phyloP scores from a whole-genome alignment of 805 yeast genomes.

The Huiozyma sinensis region DNA sequence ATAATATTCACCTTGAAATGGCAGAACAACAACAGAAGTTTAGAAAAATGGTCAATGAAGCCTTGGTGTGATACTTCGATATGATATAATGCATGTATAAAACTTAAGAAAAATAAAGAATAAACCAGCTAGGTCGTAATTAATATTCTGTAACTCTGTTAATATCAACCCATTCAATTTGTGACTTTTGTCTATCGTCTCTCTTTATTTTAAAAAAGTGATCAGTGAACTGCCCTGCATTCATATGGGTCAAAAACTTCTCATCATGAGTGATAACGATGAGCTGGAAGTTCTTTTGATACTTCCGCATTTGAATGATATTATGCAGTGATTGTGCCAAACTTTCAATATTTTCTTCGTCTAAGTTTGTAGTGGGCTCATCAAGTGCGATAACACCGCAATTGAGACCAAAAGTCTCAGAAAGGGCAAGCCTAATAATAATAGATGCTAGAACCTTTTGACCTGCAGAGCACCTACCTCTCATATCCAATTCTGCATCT shows the following conservation, averaged over 20 bases:
- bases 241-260: constrained; percentile 73
- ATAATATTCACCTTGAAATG: constrained; percentile 24
- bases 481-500: constrained; percentile 88
- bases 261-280: constrained; percentile 97
- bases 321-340: constrained; percentile 69
- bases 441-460: constrained; percentile 92
- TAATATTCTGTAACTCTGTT: constrained; percentile 25
- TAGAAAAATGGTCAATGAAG: constrained; percentile 7
- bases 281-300: constrained; percentile 82
- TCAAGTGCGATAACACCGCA: constrained; percentile 95
- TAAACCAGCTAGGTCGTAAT: neutral
- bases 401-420: constrained; percentile 89
- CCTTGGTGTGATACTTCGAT: neutral
- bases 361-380: constrained; percentile 96
- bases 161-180: constrained; percentile 50
- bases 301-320: constrained; percentile 63
- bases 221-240: constrained; percentile 76
- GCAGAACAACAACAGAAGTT: constrained; percentile 28
- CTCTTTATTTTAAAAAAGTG: constrained; percentile 75
- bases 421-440: constrained; percentile 79
- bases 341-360: constrained; percentile 77
- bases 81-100: too few relatives aligned
- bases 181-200: constrained; percentile 71
- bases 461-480: constrained; percentile 97
- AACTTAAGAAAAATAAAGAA: too few relatives aligned